A percentile compares a stretch with the other conserved stretches of the same genome.
Conservation (phyloP, 2,329 filamentous ascomycete species). For the Neofusicoccum parvum region DNA sequence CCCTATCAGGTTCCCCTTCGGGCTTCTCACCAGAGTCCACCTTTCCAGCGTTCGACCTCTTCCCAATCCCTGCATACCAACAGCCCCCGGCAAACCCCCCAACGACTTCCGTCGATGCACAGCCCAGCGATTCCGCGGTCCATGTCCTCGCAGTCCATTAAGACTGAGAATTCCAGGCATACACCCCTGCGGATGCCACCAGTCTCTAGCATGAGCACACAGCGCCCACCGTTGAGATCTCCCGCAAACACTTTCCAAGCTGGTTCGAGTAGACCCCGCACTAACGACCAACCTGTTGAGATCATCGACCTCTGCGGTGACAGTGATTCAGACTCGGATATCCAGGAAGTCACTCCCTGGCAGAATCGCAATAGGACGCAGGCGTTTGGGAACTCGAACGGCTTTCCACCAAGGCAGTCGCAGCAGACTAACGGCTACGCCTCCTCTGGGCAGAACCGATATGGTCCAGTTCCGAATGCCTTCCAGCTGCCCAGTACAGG, state of each 20-base stretch:
- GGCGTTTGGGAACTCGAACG: not conserved
- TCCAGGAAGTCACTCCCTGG: not conserved
- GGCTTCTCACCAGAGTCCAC: not conserved
- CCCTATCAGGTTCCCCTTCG: not conserved
- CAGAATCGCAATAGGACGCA: not conserved
- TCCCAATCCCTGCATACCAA: not conserved
- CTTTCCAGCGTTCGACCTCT: constrained; percentile 5
- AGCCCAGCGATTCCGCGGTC: not conserved
- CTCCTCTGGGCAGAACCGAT: not conserved
- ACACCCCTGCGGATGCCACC: not conserved
- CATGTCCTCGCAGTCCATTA: not conserved
- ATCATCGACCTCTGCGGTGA: constrained; percentile 10
- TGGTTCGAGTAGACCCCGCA: not conserved
- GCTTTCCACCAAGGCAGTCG: not conserved
- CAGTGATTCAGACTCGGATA: constrained; percentile 2
- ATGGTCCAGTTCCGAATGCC: not conserved
- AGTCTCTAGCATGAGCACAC: not conserved
- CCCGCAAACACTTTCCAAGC: not conserved
- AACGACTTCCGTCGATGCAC: not conserved
- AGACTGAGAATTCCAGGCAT: not conserved
- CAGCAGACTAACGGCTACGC: not conserved
- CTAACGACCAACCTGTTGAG: not conserved
- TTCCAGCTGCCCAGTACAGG: not conserved
- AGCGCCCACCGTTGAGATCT: not conserved
- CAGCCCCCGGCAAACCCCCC: not conserved